Evolutionary conservation across 1,284 basidiomycete genomes (phyloP).

Genomic region (Pterula multifida): DNA sequence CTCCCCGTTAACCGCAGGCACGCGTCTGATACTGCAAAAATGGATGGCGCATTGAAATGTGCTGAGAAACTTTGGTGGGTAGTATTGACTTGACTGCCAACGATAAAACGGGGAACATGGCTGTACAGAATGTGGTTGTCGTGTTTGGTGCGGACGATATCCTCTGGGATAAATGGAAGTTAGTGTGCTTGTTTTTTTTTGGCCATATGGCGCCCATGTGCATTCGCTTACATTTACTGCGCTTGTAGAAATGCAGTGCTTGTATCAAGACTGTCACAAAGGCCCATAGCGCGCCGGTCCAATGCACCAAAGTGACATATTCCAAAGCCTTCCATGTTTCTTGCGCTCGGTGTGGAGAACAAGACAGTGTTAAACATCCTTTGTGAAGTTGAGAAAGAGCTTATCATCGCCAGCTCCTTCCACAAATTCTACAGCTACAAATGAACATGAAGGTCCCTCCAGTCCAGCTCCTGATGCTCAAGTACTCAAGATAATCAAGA

Average conservation of each 20-base stretch:
- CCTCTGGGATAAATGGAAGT: conserved; percentile 80
- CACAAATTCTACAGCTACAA: conserved; percentile 9
- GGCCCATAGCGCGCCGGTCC: conserved; percentile 80
- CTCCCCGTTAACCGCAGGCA: conserved; percentile 44
- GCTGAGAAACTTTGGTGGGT: conserved; percentile 74
- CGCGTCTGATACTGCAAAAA: conserved; percentile 27
- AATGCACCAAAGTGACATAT: conserved; percentile 91
- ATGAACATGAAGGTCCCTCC: conserved; percentile 12
- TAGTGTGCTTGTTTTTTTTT: conserved; percentile 40
- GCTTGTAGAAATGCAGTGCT: conserved; percentile 81
- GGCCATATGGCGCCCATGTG: too few relatives aligned
- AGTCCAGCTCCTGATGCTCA: conserved; percentile 16
- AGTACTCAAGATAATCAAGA: conserved; percentile 55
- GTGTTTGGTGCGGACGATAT: conserved; percentile 79
- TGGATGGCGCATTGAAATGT: conserved; percentile 72
- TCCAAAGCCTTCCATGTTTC: conserved; percentile 88
- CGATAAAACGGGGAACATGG: conserved; percentile 24
- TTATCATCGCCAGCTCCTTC: conserved; percentile 39
- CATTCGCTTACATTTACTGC: too few relatives aligned
- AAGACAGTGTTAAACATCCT: conserved; percentile 47
- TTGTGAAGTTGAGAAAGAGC: conserved; percentile 66
- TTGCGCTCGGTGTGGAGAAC: conserved; percentile 57
- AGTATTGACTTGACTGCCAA: conserved; percentile 26
- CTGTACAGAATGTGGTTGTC: conserved; percentile 24
- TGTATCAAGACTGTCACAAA: conserved; percentile 62